Evolutionary conservation across 169 alveolate species (phyloP), one percentile per base, ranked within the genome.

Genomic region (Plasmodium chabaudi): DNA sequence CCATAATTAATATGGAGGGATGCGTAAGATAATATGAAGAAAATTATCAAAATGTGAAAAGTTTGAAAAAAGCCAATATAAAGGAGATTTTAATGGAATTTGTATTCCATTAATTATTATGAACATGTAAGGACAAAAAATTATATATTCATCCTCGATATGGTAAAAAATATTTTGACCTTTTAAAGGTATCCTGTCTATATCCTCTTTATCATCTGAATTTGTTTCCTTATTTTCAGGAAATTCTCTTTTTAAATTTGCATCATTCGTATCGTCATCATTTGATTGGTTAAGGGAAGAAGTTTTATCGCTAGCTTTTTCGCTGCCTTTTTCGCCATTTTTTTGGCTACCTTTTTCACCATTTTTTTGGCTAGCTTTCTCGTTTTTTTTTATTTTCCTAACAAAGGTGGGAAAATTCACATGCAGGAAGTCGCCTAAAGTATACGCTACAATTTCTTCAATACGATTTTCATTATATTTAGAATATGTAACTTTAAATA

Each of bases 81-180:
- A 53, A 15, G 90, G 90, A 3, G 90, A 67, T 9, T 57, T 82
- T 53, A 82, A 61, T 13, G 90, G 90, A 42, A 82, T 82, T 82
- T 82, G 90, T 55, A 82, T 82, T 7, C 90, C 90, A 64, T 82
- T 82, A 15, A 82, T 44, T 53, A 82, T 82, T 57, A 82, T 57
- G 51, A 82, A 68, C 84, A 82, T 82, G 27, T 82, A 82, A 34
- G 59, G 73, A 49, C 74, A 56, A 72, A 82, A 82, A 68, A 82
- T 82, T 55, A 82, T 34, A 53, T 68, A 82, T 10, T 82, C 72
- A 47, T 82, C 90, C 42, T 82, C 90, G n/a, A 55, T 47, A 82
- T 67, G 69, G n/a, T 68, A 82, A 55, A 56, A 82, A 19, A 82
- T 19, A 46, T n/a, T 82, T 68, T 82, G 73, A 5, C 55, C 25